phyloP scores from a whole-genome alignment of 2,329 filamentous ascomycete species.

The Leptographium radiaticola region DNA sequence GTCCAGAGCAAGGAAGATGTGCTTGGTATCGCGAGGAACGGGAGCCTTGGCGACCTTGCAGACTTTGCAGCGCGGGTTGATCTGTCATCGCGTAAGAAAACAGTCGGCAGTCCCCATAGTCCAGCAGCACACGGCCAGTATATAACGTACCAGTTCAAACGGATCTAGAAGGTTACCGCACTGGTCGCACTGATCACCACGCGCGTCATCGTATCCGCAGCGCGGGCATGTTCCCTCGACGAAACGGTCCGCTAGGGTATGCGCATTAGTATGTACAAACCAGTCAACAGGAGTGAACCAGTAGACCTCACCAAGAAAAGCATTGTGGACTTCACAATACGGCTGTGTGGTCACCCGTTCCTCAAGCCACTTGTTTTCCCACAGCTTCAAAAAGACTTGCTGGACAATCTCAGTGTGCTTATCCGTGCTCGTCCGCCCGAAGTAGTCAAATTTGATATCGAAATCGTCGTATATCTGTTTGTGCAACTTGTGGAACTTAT shows the following conservation, averaged over 20 bases:
- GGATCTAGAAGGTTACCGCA: conserved; percentile 62
- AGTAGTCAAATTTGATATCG: conserved; percentile 86
- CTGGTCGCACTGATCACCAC: conserved; percentile 51
- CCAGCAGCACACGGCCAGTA: too few species aligned
- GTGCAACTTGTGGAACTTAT: conserved; percentile 84
- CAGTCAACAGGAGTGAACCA: background rate
- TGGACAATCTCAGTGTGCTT: conserved; percentile 91
- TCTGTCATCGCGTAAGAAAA: conserved; percentile 15
- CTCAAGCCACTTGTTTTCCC: conserved; percentile 77
- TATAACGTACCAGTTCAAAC: conserved; percentile 37
- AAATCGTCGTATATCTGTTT: conserved; percentile 93
- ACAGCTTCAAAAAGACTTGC: conserved; percentile 75
- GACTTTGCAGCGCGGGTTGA: conserved; percentile 87
- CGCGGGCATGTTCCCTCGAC: conserved; percentile 67
- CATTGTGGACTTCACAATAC: conserved; percentile 58
- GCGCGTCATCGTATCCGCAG: conserved; percentile 58
- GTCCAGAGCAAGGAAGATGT: conserved; percentile 80
- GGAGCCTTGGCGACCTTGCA: conserved; percentile 85
- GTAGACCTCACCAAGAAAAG: conserved; percentile 49
- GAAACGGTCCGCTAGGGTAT: conserved; percentile 63
- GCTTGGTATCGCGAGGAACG: conserved; percentile 70
- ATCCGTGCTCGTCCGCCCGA: conserved; percentile 79
- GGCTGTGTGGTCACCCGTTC: conserved; percentile 81
- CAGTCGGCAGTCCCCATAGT: too few species aligned
- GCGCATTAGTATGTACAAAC: background rate